Conservation (phyloP, 2,329 filamentous ascomycete genomes). For the Colletotrichum higginsianum region DNA sequence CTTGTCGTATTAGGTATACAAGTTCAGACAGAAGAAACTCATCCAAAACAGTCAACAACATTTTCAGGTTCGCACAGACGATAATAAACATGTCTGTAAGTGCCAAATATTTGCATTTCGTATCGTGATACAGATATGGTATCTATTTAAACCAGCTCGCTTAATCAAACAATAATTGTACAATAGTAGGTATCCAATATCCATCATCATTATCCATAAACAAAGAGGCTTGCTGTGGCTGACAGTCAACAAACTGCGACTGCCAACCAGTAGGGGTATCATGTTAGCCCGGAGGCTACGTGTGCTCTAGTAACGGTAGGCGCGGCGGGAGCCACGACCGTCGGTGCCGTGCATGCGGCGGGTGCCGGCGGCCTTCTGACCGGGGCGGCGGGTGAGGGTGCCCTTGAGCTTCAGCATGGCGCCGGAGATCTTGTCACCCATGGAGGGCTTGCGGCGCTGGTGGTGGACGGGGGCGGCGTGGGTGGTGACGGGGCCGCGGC, state of each 20-base stretch:
- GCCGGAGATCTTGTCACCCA: conserved; percentile 85
- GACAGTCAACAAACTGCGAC: background rate
- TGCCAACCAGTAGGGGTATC: background rate
- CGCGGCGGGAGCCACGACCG: conserved; percentile 69
- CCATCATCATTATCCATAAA: conserved; percentile 22
- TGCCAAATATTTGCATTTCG: background rate
- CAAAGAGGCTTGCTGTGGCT: background rate
- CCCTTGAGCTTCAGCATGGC: conserved; percentile 83
- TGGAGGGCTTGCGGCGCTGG: conserved; percentile 76
- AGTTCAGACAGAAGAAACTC: no score
- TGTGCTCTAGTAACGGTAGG: conserved; percentile 43
- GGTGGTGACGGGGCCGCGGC: conserved; percentile 44
- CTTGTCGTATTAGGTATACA: background rate
- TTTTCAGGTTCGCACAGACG: no score
- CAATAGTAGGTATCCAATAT: conserved; percentile 21
- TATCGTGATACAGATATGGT: conserved; percentile 32
- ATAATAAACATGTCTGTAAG: no score
- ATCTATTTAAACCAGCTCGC: conserved; percentile 27
- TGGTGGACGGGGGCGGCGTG: conserved; percentile 63
- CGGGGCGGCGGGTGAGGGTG: conserved; percentile 76
- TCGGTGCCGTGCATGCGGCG: conserved; percentile 83
- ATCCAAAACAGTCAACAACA: no score
- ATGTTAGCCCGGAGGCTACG: background rate
- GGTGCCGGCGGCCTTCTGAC: conserved; percentile 77
- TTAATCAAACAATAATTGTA: conserved; percentile 26